Evolutionary conservation across 2,329 filamentous ascomycete species (phyloP).

Genomic region (Emergomyces orientalis): DNA sequence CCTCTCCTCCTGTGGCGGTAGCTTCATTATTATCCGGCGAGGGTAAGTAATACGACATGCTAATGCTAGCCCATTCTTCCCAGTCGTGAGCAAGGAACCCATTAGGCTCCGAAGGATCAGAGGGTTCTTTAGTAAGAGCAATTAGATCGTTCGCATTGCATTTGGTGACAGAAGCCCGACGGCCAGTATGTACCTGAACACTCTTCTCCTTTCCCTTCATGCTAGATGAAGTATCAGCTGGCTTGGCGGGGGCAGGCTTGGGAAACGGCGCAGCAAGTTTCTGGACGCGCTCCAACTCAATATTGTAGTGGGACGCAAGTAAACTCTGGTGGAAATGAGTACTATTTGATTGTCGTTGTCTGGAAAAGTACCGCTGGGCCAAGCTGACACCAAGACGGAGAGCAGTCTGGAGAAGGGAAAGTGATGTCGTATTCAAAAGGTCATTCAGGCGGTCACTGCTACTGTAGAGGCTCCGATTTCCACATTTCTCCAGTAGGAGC

Average conservation of each 20-base stretch:
- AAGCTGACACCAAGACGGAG: constrained; percentile 75
- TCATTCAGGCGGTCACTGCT: constrained; percentile 86
- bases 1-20: constrained; percentile 34
- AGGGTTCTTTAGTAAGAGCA: constrained; percentile 48
- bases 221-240: constrained; percentile 42
- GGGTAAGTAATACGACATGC: constrained; percentile 64
- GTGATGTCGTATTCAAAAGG: constrained; percentile 76
- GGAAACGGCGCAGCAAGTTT: constrained; percentile 74
- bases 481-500: constrained; percentile 85
- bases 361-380: constrained; percentile 84
- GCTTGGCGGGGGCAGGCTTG: constrained; percentile 51
- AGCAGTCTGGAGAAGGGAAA: constrained; percentile 66
- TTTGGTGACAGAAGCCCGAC: constrained; percentile 36
- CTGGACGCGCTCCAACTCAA: constrained; percentile 67
- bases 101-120: constrained; percentile 23
- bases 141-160: constrained; percentile 79
- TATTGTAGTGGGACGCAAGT: constrained; percentile 71
- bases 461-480: constrained; percentile 90
- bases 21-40: constrained; percentile 24
- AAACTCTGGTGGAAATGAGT: constrained; percentile 62
- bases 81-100: constrained; percentile 41
- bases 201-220: constrained; percentile 70
- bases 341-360: constrained; percentile 60
- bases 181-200: constrained; percentile 27
- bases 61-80: constrained; percentile 72